Conservation (phyloP, 371 early-diverging fungal species). For the Apophysomyces elegans region DNA sequence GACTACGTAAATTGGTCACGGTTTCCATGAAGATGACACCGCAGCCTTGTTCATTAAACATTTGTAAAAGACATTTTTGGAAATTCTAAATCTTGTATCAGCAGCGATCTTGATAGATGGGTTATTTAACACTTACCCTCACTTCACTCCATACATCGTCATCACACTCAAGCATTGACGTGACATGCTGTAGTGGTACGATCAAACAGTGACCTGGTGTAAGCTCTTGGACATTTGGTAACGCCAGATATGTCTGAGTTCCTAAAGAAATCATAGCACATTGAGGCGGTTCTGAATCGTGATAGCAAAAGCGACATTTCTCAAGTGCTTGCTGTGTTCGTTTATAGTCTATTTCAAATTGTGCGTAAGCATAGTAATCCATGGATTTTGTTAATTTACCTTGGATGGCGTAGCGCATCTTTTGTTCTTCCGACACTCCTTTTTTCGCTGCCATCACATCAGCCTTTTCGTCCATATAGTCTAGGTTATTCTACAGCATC, state of each 20-base stretch:
- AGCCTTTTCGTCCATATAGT: constrained; percentile 91
- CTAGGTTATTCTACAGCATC: constrained; percentile 64
- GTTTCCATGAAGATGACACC: constrained; percentile 91
- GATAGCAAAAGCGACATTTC: constrained; percentile 80
- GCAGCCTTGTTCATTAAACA: constrained; percentile 74
- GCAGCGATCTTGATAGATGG: too few relatives aligned
- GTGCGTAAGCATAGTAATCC: background rate
- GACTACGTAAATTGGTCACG: constrained; percentile 70
- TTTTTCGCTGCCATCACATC: constrained; percentile 76
- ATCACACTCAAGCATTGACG: constrained; percentile 84
- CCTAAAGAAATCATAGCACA: constrained; percentile 82
- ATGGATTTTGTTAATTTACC: constrained; percentile 38
- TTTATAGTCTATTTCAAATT: constrained; percentile 60
- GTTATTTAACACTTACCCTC: constrained; percentile 49
- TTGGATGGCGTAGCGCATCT: constrained; percentile 64
- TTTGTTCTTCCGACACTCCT: constrained; percentile 64
- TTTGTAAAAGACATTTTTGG: constrained; percentile 90
- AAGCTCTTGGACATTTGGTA: constrained; percentile 78
- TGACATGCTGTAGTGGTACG: constrained; percentile 85
- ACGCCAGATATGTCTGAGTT: constrained; percentile 76
- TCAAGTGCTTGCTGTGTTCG: constrained; percentile 69
- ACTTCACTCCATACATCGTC: constrained; percentile 95
- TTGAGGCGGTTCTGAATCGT: constrained; percentile 63
- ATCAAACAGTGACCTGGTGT: constrained; percentile 89
- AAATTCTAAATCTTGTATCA: constrained; percentile 68